phyloP scores from a whole-genome alignment of 192 early-diverging fungal genomes.

The Coemansia sp. region DNA sequence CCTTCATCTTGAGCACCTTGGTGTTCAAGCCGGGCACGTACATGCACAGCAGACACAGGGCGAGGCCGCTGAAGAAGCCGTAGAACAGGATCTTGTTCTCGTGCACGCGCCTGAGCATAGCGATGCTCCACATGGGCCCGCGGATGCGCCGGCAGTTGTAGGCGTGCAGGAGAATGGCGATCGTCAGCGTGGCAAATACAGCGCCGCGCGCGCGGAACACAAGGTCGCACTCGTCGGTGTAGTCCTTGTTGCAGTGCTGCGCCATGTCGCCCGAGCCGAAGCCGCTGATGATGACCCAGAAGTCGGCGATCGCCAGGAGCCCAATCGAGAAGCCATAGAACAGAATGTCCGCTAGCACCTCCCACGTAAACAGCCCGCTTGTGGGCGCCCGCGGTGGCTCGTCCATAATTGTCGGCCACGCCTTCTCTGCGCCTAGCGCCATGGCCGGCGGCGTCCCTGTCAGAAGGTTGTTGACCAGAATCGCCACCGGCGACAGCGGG shows the following conservation, averaged over 20 bases:
- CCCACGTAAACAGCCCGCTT: constrained; percentile 65
- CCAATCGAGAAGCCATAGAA: constrained; percentile 70
- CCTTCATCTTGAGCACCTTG: constrained; percentile 60
- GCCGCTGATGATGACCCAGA: constrained; percentile 63
- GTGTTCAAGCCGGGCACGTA: constrained; percentile 71
- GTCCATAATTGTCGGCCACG: constrained; percentile 64
- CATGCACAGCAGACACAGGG: constrained; percentile 58
- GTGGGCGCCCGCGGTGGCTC: constrained; percentile 66
- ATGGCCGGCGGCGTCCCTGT: constrained; percentile 79
- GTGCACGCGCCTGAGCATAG: constrained; percentile 41
- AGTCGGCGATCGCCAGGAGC: constrained; percentile 61
- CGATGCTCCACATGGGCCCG: constrained; percentile 59
- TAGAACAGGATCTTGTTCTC: constrained; percentile 59
- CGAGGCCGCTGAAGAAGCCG: constrained; percentile 50
- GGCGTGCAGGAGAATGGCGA: constrained; percentile 70
- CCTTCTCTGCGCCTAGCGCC: constrained; percentile 70
- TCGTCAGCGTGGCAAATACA: constrained; percentile 68
- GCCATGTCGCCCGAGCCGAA: constrained; percentile 63
- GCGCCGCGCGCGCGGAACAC: constrained; percentile 73
- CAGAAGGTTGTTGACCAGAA: constrained; percentile 79
- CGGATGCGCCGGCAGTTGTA: constrained; percentile 73
- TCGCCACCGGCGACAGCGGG: constrained; percentile 76
- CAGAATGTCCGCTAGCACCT: constrained; percentile 65
- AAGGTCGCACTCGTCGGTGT: constrained; percentile 57
- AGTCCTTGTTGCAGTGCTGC: constrained; percentile 59